Percentiles rank a stretch among this genome's conserved stretches.
Conservation (phyloP, 345 rosid genomes). For the Toxicodendron radicans region DNA sequence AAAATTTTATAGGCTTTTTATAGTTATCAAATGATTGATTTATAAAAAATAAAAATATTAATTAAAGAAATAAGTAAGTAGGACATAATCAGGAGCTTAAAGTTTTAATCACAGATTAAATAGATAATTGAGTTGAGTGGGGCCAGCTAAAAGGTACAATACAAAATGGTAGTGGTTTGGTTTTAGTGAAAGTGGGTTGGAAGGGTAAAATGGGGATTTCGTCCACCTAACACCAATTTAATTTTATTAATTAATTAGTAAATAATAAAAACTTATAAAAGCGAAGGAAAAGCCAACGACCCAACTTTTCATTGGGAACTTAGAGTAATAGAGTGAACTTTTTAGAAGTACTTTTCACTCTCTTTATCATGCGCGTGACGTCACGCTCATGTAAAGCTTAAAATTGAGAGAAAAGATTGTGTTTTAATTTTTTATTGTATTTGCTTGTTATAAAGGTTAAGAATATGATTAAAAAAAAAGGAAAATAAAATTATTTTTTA, state of each 20-base stretch:
- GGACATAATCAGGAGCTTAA: background rate
- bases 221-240: background rate
- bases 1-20: no score
- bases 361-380: background rate
- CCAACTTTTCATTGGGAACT: background rate
- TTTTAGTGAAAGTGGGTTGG: background rate
- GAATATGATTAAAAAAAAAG: no score
- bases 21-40: no score
- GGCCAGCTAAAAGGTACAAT: background rate
- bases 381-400: background rate
- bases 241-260: background rate
- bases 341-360: background rate
- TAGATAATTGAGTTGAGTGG: background rate
- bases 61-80: background rate
- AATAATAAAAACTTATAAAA: constrained; percentile 1
- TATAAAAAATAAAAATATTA: no score
- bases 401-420: no score
- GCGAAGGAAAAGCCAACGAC: constrained; percentile 6
- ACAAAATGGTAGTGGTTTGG: background rate
- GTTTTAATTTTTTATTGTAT: no score
- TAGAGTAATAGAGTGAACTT: no score
- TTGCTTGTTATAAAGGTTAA: background rate
- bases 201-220: background rate
- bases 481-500: no score
- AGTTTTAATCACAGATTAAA: background rate